Percentiles rank a stretch among this genome's conserved stretches.
These are phyloP conservation scores for Cystobasidium onofrii DNA, from an alignment of 768 basidiomycete genomes.

Conservation along the genomic window DNA sequence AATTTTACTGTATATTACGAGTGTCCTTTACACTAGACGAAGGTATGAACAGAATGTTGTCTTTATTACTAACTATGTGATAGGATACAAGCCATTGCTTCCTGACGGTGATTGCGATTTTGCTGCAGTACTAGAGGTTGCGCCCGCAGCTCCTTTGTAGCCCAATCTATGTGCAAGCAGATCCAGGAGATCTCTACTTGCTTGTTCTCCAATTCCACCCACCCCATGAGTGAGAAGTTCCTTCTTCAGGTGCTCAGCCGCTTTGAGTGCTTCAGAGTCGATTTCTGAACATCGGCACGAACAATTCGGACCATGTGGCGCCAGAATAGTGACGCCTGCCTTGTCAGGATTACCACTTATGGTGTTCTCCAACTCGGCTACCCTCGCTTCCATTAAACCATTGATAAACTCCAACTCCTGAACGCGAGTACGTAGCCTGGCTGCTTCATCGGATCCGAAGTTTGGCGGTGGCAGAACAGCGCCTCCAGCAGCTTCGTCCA, in stretches of 20 bases:
- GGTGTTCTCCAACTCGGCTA: conserved; percentile 23
- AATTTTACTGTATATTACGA: neutral
- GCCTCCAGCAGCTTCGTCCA: neutral
- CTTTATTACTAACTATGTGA: neutral
- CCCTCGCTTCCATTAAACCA: conserved; percentile 19
- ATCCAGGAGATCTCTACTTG: conserved; percentile 14
- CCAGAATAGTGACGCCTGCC: neutral
- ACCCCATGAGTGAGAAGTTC: conserved; percentile 12
- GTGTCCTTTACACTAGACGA: neutral
- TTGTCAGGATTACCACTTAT: neutral
- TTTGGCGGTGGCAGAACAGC: conserved; percentile 14
- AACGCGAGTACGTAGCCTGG: conserved; percentile 9
- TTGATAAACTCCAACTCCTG: conserved; percentile 34
- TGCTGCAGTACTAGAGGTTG: neutral
- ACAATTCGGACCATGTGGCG: conserved; percentile 15
- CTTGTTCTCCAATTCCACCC: conserved; percentile 2
- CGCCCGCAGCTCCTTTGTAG: neutral
- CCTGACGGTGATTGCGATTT: neutral
- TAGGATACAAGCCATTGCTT: neutral
- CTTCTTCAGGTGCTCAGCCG: conserved; percentile 14
- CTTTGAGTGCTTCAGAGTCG: neutral
- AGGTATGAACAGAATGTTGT: neutral
- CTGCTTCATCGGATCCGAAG: conserved; percentile 20
- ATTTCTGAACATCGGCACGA: conserved; percentile 15
- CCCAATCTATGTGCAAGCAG: conserved; percentile 13